Evolutionary conservation across 495 filamentous ascomycete genomes (phyloP), one percentile per base, ranked within the genome.

Genomic region (Parathielavia hyrcaniae): DNA sequence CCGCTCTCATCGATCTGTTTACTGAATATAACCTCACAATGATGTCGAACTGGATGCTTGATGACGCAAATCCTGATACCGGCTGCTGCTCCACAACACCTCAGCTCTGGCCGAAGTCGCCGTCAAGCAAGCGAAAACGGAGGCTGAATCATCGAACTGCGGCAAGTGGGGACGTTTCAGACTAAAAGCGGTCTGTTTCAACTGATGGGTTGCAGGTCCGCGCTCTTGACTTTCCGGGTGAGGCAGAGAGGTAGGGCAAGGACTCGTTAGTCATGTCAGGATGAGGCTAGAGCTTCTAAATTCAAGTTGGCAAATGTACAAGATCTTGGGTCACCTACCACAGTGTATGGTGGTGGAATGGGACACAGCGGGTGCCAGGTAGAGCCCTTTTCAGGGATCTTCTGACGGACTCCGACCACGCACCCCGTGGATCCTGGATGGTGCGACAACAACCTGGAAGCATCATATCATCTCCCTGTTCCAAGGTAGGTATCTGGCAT

Each of bases 151-250:
- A 39, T 8, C 0, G 14, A 50, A 26, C 12, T 19, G 39, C 38
- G 56, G n/a, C 14, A 46, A 26, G 48, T 46, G 56, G 56, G 40
- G 56, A 1, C 34, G 56, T 58, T 58, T 58, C 56, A 58, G 56
- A 40, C n/a, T 14, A 20, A 41, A 39, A 20, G 48, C 10, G 13
- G 40, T 19, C 55, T 58, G 56, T 58, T 58, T 58, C 56, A 58
- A 52, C 39, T 26, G 26, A 38, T 52, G 19, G 11, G 47, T 38
- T n/a, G n/a, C n/a, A 51, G 55, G 55, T 22, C 14, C n/a, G n/a
- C n/a, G n/a, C n/a, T n/a, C n/a, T 58, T 58, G 48, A 4, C 26
- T 26, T 7, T 16, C 12, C 13, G 16, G 22, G 35, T 0, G 19
- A 38, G 20, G 4, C n/a, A 40, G 34, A 55, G n/a, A n/a, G n/a